Base-by-base conservation (phyloP, 2,329 filamentous ascomycete species). In the Raffaelea arxii region DNA sequence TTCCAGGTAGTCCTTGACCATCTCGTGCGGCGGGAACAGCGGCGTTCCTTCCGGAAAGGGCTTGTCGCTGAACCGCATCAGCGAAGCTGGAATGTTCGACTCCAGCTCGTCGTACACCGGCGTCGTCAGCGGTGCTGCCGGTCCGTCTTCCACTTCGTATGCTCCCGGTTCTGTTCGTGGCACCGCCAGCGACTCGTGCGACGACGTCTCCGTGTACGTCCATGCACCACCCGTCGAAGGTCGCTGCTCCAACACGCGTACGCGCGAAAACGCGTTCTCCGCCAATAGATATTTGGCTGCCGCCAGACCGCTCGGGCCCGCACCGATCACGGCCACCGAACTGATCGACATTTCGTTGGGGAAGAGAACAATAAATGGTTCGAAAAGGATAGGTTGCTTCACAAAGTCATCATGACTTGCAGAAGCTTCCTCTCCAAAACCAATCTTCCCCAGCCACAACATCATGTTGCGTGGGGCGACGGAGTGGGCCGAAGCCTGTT, bases 241-340 rank as follows among this genome's bases (percentile, higher is more conserved):
- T 41, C 82, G 74, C 60, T 89, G 84, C 59, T 90, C 86, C 54
- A 82, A 86, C 11, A 89, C 60, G 18, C 77, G 72, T 35, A 90
- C 78, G 18, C 69, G 71, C 10, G 76, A 67, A 55, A 87, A 88
- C 60, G 53, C 59, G 22, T 69, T 56, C 74, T 77, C 84, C 0
- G 82, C 82, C 2, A 77, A 60, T 2, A 89, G 65, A 56, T 84
- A 85, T 71, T 49, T 54, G 19, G 53, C 80, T 38, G 77, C 74
- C 44, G 74, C 74, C 2, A 85, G 63, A 6, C 83, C 82, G 47
- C 72, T 72, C 0, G 81, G 78, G 0, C 82, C 82, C 6, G 77
- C 80, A 7, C 82, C 82, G 46, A 86, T 75, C 36, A 86, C 70
- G 40, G 77, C 79, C 51, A 85, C 68, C 4, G 60, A 67, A 44